Evolutionary conservation across 2,329 filamentous ascomycete genomes (phyloP).

Genomic region (Aspergillus versicolor): DNA sequence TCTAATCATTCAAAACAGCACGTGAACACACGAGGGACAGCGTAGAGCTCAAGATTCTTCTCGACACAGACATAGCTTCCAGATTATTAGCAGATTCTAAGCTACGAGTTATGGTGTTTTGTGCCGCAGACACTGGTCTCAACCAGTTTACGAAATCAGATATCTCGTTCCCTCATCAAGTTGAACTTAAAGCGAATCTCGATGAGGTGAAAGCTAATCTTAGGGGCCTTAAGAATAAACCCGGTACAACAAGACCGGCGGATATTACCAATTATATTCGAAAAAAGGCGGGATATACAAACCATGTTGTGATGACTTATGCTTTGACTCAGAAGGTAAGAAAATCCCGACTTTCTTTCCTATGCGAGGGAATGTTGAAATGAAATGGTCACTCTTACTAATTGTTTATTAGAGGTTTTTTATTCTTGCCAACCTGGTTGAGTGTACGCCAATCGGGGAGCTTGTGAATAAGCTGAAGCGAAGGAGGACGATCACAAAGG

Average conservation of each 20-base stretch:
- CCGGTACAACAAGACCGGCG: conserved; percentile 87
- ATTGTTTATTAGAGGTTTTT: conserved; percentile 63
- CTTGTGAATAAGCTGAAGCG: conserved; percentile 67
- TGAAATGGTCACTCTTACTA: neutral
- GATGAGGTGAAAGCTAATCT: conserved; percentile 90
- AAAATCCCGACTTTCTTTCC: conserved; percentile 9
- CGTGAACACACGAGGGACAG: conserved; percentile 61
- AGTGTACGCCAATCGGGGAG: conserved; percentile 67
- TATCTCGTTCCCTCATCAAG: conserved; percentile 85
- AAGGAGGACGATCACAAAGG: conserved; percentile 72
- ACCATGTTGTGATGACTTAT: conserved; percentile 83
- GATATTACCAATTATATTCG: conserved; percentile 81
- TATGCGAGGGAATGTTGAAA: neutral
- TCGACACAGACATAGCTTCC: conserved; percentile 54
- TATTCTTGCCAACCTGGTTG: conserved; percentile 73
- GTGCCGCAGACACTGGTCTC: conserved; percentile 62
- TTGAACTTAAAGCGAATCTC: conserved; percentile 86
- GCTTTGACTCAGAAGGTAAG: conserved; percentile 83
- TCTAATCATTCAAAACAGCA: conserved; percentile 51
- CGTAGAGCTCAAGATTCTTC: conserved; percentile 58
- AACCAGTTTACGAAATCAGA: conserved; percentile 63
- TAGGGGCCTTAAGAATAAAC: conserved; percentile 92
- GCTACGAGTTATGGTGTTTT: conserved; percentile 78
- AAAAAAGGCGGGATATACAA: conserved; percentile 66
- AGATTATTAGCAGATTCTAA: conserved; percentile 61